Evolutionary conservation across 2,329 filamentous ascomycete species (phyloP), one percentile per base, ranked within the genome.

Genomic region (Cladosporium sp.): DNA sequence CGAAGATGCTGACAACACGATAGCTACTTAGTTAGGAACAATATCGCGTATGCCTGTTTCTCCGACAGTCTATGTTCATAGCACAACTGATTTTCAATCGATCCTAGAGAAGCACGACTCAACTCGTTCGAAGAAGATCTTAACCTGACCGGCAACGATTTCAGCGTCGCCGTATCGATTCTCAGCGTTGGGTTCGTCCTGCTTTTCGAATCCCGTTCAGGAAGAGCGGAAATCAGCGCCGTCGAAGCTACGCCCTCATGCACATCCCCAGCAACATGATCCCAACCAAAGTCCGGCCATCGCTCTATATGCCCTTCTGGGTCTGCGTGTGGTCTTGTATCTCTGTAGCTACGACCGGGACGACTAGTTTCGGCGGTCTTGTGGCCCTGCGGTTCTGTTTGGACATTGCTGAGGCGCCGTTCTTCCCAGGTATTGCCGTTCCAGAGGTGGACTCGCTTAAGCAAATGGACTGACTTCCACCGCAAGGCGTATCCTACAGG

Each of bases 121-220:
- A 64, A 83, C 1, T 80, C 80, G 0, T 76, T 88, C 0, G 85
- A 88, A 66, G 65, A 77, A 28, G 85, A 88, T 63, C 75, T 88
- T 0, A 75, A 74, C 0, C 84, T 88, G 81, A 76, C 72, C 5
- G 84, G 84, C 5, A 86, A 83, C 1, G 83, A 88, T 57, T 87
- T 84, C 71, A 86, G 86, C 68, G 74, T 86, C 1, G 82, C 82
- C 16, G 84, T 82, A 4, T 82, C 80, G 66, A 84, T 86, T 69
- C 77, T 64, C 14, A 57, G 53, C 37, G 62, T 64, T n/a, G 62
- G 53, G 52, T 74, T 69, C 72, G 55, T 33, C n/a, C 18, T 29
- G 5, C 28, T 23, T 6, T n/a, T 26, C 14, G 4, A 37, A 28
- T 4, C 7, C 2, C 3, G 14, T 23, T 0, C n/a, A 6, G 11